phyloP scores from a whole-genome alignment of 1,139 yeast species.

The Suhomyces terraborum region DNA sequence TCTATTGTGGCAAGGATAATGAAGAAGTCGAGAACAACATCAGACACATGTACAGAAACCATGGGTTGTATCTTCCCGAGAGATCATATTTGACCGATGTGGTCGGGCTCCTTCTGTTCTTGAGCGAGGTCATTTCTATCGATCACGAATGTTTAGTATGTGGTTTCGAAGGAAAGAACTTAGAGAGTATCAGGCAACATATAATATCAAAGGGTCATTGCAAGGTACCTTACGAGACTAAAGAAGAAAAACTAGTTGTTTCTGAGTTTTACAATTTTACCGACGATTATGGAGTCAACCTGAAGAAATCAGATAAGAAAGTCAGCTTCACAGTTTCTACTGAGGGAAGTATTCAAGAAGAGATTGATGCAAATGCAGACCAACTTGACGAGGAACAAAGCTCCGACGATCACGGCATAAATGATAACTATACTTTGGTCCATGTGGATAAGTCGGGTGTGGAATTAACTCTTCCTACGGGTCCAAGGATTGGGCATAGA shows the following conservation, averaged over 20 bases:
- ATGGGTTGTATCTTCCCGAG: slow-evolving; percentile 56
- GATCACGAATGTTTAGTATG: slow-evolving; percentile 56
- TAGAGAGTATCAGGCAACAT: slow-evolving; percentile 56
- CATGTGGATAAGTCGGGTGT: slow-evolving; percentile 43
- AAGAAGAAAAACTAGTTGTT: slow-evolving; percentile 42
- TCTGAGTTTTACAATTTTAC: slow-evolving; percentile 48
- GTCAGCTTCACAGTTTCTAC: slow-evolving; percentile 17
- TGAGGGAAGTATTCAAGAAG: slow-evolving; percentile 6
- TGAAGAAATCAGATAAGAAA: slow-evolving; percentile 19
- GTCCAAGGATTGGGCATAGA: slow-evolving; percentile 51
- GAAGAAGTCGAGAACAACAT: slow-evolving; percentile 45
- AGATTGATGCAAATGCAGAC: slow-evolving; percentile 18
- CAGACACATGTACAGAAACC: slow-evolving; percentile 49
- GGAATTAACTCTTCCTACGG: slow-evolving; percentile 49
- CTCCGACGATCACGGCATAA: slow-evolving; percentile 17
- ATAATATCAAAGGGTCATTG: slow-evolving; percentile 55
- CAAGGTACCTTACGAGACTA: slow-evolving; percentile 53
- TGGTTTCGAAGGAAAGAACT: slow-evolving; percentile 52
- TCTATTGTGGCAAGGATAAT: slow-evolving; percentile 44
- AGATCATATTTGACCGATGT: slow-evolving; percentile 42
- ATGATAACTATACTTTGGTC: slow-evolving; percentile 37
- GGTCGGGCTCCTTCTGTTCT: slow-evolving; percentile 46
- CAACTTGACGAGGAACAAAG: slow-evolving; percentile 29
- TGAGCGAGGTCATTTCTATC: slow-evolving; percentile 46
- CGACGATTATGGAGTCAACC: slow-evolving; percentile 21